phyloP scores from a whole-genome alignment of 1,284 basidiomycete species.

The Rhodotorula sp. region DNA sequence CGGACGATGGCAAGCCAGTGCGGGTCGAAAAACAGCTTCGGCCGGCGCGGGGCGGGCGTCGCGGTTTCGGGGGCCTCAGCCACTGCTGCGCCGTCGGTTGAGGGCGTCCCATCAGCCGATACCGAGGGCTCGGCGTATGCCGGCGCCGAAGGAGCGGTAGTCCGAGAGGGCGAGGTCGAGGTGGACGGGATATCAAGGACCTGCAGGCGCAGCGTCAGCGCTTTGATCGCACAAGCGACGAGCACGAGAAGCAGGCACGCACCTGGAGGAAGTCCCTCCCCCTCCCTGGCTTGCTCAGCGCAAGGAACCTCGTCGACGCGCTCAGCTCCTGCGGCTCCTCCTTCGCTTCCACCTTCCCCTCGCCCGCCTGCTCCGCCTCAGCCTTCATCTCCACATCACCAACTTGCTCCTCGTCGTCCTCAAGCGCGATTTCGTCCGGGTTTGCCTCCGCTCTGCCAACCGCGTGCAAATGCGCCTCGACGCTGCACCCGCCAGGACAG shows the following conservation, averaged over 20 bases:
- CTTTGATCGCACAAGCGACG: rapidly evolving
- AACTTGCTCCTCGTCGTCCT: constrained; percentile 44
- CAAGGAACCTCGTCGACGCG: constrained; percentile 73
- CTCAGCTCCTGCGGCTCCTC: not conserved
- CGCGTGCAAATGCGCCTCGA: not conserved
- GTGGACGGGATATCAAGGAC: constrained; percentile 64
- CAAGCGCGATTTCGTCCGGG: constrained; percentile 70
- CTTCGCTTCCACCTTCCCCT: constrained; percentile 25
- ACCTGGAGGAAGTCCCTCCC: constrained; percentile 83
- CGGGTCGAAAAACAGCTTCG: constrained; percentile 64
- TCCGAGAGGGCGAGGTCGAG: not conserved
- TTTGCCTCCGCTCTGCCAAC: constrained; percentile 48
- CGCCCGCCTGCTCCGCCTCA: constrained; percentile 33
- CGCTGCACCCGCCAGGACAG: constrained; percentile 14
- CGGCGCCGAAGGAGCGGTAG: not conserved
- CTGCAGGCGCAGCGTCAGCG: constrained; percentile 53
- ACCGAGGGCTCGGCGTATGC: not conserved
- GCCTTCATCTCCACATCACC: not conserved
- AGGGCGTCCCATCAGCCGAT: not conserved
- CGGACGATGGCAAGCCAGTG: constrained; percentile 93
- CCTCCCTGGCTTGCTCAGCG: constrained; percentile 89
- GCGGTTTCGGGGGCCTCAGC: constrained; percentile 7
- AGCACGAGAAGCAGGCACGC: not conserved
- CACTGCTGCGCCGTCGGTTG: not conserved
- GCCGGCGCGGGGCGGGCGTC: constrained; percentile 11